phyloP scores from a whole-genome alignment of 257 asterid species.

The Nicotiana tomentosiformis region DNA sequence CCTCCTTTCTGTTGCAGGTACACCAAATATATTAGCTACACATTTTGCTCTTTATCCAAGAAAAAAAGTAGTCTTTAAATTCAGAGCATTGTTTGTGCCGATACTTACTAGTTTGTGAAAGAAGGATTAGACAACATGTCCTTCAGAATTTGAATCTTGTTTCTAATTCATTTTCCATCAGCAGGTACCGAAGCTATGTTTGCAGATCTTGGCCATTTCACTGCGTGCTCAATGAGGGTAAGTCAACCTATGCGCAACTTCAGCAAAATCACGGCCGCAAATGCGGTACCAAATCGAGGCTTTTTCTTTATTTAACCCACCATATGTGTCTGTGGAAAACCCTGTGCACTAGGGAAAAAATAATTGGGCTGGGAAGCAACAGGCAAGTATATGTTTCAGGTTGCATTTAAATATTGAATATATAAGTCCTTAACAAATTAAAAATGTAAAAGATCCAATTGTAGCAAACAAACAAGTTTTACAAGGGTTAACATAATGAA shows the following conservation, averaged over 20 bases:
- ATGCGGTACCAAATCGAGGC: too few species aligned
- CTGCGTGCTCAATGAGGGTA: slow-evolving; percentile 40
- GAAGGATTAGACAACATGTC: background rate
- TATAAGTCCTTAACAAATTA: background rate
- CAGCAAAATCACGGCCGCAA: background rate
- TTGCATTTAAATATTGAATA: background rate
- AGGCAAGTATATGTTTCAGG: background rate
- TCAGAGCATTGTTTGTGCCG: background rate
- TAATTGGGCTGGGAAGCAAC: background rate
- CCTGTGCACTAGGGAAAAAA: background rate
- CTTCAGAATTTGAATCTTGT: background rate
- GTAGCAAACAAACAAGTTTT: background rate
- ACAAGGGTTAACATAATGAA: background rate
- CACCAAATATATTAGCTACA: background rate
- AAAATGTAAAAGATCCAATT: background rate
- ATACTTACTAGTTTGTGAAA: background rate
- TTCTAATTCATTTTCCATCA: background rate
- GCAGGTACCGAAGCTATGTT: slow-evolving; percentile 57
- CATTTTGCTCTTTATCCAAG: background rate
- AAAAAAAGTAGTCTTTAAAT: background rate
- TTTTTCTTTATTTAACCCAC: background rate
- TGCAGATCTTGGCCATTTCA: slow-evolving; percentile 58
- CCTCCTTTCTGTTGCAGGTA: slow-evolving; percentile 37
- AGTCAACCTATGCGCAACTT: background rate
- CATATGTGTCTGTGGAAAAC: background rate